A percentile compares a stretch with the other conserved stretches of the same genome.
phyloP scores from a whole-genome alignment of 202 grass and related monocot species.

The Dendrocalamus latiflorus region DNA sequence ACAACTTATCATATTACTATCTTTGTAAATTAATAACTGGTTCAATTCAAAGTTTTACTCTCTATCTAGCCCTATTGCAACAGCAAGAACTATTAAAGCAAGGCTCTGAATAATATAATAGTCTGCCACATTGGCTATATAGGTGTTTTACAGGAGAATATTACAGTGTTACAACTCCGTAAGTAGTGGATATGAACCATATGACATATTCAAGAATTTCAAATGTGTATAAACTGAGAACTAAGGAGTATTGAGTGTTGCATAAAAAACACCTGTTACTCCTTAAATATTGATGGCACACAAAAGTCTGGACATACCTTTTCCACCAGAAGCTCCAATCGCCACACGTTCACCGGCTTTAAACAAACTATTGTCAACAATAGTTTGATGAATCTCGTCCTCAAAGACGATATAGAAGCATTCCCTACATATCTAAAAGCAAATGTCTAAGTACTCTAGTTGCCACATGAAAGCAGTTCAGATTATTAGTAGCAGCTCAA shows the following conservation, averaged over 20 bases:
- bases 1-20: not conserved
- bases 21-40: not conserved
- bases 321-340: too few relatives aligned
- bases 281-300: not conserved
- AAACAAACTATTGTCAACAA: too few relatives aligned
- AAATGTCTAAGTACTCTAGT: constrained; percentile 1
- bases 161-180: not conserved
- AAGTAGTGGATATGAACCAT: not conserved
- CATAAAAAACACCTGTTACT: not conserved
- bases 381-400: too few relatives aligned
- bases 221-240: not conserved
- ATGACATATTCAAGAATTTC: not conserved
- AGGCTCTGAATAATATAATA: not conserved
- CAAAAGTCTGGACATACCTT: too few relatives aligned
- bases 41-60: not conserved
- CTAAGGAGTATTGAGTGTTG: not conserved
- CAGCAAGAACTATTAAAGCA: not conserved
- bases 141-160: not conserved
- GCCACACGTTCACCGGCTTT: too few relatives aligned
- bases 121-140: not conserved
- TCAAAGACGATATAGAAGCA: too few relatives aligned
- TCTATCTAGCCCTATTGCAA: not conserved
- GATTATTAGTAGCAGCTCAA: not conserved
- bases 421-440: constrained; percentile 72
- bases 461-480: not conserved